A percentile compares a stretch with the other conserved stretches of the same genome.
phyloP scores from a whole-genome alignment of 106 monocot genomes.

The Acorus gramineus region DNA sequence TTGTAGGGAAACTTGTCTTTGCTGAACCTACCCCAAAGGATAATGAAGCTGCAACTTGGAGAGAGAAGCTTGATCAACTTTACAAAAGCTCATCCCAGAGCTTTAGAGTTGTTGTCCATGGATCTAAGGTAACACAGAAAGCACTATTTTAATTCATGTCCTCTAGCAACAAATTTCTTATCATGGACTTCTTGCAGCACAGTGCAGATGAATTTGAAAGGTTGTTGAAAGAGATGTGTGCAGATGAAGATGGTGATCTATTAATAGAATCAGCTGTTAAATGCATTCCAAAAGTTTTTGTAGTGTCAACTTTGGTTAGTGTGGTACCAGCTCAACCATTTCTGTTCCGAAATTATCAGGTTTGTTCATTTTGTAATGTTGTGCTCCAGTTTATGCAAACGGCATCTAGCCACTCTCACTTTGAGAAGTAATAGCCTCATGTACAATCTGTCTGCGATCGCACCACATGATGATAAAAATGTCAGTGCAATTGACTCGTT shows the following conservation, averaged over 20 bases:
- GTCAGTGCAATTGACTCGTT: too few relatives aligned
- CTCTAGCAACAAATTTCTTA: conserved; percentile 5
- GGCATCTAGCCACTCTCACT: background rate
- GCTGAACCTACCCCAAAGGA: conserved; percentile 84
- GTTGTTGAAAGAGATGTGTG: conserved; percentile 87
- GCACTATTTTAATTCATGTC: conserved; percentile 1
- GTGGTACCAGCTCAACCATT: conserved; percentile 93
- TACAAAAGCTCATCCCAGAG: conserved; percentile 99
- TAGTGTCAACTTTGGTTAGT: conserved; percentile 89
- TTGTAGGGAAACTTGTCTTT: conserved; percentile 92
- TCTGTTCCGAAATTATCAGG: conserved; percentile 99
- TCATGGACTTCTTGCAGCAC: conserved; percentile 63
- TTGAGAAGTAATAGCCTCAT: background rate
- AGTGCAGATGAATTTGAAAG: conserved; percentile 98
- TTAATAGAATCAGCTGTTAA: conserved; percentile 96
- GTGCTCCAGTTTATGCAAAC: background rate
- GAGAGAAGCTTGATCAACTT: conserved; percentile 91
- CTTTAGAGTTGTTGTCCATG: conserved; percentile 97
- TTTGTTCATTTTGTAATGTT: conserved; percentile 10
- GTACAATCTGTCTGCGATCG: too few relatives aligned
- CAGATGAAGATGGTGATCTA: conserved; percentile 96
- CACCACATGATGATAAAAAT: too few relatives aligned
- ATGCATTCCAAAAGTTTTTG: conserved; percentile 86
- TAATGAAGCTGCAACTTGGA: conserved; percentile 91
- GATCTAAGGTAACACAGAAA: conserved; percentile 61